Evolutionary conservation across 257 asterid genomes (phyloP), one percentile per base, ranked within the genome.

Genomic region (Anisodus acutangulus): DNA sequence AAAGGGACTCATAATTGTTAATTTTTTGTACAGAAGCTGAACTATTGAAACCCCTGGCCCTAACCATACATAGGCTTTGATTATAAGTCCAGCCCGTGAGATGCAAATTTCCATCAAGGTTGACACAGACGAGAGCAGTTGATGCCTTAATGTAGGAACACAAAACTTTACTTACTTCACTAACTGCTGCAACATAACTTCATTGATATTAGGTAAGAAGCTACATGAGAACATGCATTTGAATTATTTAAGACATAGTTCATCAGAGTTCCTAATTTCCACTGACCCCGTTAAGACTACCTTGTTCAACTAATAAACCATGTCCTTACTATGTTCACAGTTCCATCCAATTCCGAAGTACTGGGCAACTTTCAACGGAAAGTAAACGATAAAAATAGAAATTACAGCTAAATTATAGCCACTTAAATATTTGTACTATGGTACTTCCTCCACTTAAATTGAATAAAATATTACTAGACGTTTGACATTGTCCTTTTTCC

Each of bases 151-250:
- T 62, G 37, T 62, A 62, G 68, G 13, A 62, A 62, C 37, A 8
- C 68, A 19, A 60, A n/a, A 22, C 37, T 62, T 62, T 62, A n/a
- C 66, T 59, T 59, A 4, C 31, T n/a, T 62, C 15, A 62, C 37
- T 62, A 62, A n/a, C 68, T 62, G 15, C 68, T 62, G 37, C 68
- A 19, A 60, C 67, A 60, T n/a, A 60, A 62, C 68, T 62, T 62
- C 68, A 19, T n/a, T 62, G 22, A n/a, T 58, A 60, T n/a, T 17
- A 17, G 31, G 66, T 59, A 59, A 59, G 1, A 7, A 59, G 31
- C 66, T 59, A 17, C 66, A 59, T 16, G 26, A 59, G 31, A 59
- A 59, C 31, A 17, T 59, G 31, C 31, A 17, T 59, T 59, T 59
- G 66, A 17, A 59, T n/a, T 59, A 59, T 59, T 59, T 17, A 59